These are phyloP conservation scores for Aaosphaeria arxii DNA, from an alignment of 2,329 filamentous ascomycete genomes.

Conservation along the genomic window DNA sequence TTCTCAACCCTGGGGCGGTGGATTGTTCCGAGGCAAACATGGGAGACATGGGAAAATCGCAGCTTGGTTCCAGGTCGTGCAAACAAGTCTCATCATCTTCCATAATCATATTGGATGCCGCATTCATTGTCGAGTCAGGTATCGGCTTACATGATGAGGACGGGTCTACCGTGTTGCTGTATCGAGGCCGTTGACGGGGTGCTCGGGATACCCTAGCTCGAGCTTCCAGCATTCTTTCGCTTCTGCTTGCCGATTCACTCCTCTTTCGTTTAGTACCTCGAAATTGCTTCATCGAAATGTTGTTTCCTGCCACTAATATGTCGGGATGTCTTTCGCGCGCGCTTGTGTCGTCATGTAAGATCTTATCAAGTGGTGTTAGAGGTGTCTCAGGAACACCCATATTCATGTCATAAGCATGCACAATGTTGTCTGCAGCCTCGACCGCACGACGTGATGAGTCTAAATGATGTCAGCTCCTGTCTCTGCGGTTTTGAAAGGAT, in stretches of 20 bases:
- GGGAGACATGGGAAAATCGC: slow-evolving; percentile 25
- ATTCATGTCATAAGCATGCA: slow-evolving; percentile 72
- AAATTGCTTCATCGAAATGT: slow-evolving; percentile 37
- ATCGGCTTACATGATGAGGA: not conserved
- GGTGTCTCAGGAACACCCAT: slow-evolving; percentile 70
- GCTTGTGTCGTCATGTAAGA: slow-evolving; percentile 22
- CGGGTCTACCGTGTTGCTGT: slow-evolving; percentile 29
- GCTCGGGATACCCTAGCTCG: slow-evolving; percentile 22
- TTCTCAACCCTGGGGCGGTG: slow-evolving; percentile 46
- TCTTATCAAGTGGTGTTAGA: slow-evolving; percentile 39
- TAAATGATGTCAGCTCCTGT: slow-evolving; percentile 17
- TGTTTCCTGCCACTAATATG: slow-evolving; percentile 43
- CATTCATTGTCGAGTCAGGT: no score
- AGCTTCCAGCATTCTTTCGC: not conserved
- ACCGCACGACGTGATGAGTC: slow-evolving; percentile 70
- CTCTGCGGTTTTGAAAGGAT: not conserved
- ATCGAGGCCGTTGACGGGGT: slow-evolving; percentile 23
- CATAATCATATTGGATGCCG: not conserved
- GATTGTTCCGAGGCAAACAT: slow-evolving; percentile 38
- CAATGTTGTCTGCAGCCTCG: slow-evolving; percentile 72
- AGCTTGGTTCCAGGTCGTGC: slow-evolving; percentile 15
- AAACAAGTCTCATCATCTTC: slow-evolving; percentile 13
- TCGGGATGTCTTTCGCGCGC: slow-evolving; percentile 40
- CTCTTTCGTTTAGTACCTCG: slow-evolving; percentile 43
- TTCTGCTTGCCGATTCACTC: slow-evolving; percentile 34